Conservation (phyloP, 495 filamentous ascomycete genomes). For the Aspergillus leporis region DNA sequence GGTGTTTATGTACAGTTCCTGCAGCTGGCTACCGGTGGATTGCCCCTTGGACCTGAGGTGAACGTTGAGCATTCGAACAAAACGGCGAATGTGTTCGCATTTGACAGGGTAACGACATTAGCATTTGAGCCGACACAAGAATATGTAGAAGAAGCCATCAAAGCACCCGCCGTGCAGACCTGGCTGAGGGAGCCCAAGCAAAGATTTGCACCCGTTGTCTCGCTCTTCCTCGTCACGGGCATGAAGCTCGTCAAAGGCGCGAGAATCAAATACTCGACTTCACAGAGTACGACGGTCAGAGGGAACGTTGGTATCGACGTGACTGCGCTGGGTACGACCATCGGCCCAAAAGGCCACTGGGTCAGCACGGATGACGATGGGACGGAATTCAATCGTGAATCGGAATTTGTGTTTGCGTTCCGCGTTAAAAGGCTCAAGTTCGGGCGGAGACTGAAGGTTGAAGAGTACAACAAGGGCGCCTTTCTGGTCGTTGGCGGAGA, state of each 20-base stretch:
- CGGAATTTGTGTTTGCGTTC: constrained; percentile 35
- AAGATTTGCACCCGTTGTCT: constrained; percentile 18
- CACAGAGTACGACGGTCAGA: constrained; percentile 18
- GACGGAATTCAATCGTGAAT: constrained; percentile 26
- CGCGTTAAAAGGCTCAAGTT: constrained; percentile 32
- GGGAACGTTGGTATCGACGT: constrained; percentile 27
- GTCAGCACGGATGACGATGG: constrained; percentile 23
- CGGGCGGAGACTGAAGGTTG: constrained; percentile 24
- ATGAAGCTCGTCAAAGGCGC: constrained; percentile 35
- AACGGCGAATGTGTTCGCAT: constrained; percentile 24
- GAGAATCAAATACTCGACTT: constrained; percentile 31
- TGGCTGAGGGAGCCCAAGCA: constrained; percentile 31
- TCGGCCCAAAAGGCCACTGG: constrained; percentile 29
- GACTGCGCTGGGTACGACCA: constrained; percentile 19
- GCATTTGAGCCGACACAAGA: constrained; percentile 29
- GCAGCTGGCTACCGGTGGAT: constrained; percentile 28
- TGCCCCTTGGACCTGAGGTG: constrained; percentile 24
- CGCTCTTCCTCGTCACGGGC: constrained; percentile 31
- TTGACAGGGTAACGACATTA: constrained; percentile 29
- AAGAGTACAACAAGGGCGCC: constrained; percentile 30
- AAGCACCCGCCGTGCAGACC: constrained; percentile 31
- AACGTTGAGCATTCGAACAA: constrained; percentile 21
- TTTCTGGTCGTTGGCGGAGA: constrained; percentile 23
- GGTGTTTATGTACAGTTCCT: constrained; percentile 37
- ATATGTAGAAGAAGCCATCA: constrained; percentile 28